Conservation (phyloP, 2,329 filamentous ascomycete species). For the Tolypocladium album region DNA sequence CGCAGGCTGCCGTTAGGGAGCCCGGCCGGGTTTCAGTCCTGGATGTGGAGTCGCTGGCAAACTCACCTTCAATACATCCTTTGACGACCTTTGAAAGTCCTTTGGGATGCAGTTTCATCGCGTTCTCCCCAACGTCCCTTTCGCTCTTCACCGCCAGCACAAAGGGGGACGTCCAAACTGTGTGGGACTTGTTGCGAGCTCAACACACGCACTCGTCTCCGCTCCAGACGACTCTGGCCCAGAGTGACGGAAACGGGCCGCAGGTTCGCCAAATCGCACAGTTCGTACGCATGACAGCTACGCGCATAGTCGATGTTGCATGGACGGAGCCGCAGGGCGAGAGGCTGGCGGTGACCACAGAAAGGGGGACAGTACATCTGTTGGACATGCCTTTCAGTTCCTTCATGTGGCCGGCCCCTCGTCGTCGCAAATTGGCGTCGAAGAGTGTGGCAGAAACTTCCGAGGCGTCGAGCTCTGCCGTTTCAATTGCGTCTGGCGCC, state of each 20-base stretch:
- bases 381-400: slow-evolving; percentile 76
- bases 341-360: slow-evolving; percentile 78
- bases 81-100: slow-evolving; percentile 60
- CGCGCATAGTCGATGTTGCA: slow-evolving; percentile 78
- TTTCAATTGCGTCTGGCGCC: slow-evolving; percentile 60
- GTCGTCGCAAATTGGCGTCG: slow-evolving; percentile 33
- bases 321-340: slow-evolving; percentile 80
- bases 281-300: slow-evolving; percentile 84
- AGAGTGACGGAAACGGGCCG: slow-evolving; percentile 36
- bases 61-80: slow-evolving; percentile 45
- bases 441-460: slow-evolving; percentile 35
- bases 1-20: slow-evolving; percentile 50
- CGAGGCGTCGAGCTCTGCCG: slow-evolving; percentile 42
- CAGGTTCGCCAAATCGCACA: slow-evolving; percentile 75
- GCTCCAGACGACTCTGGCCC: slow-evolving; percentile 36
- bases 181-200: slow-evolving; percentile 67
- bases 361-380: slow-evolving; percentile 90
- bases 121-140: slow-evolving; percentile 64
- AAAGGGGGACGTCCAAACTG: slow-evolving; percentile 73
- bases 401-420: slow-evolving; percentile 77
- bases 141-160: slow-evolving; percentile 69
- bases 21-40: slow-evolving; percentile 66
- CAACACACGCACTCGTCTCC: slow-evolving; percentile 53
- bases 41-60: slow-evolving; percentile 52
- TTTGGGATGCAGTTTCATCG: slow-evolving; percentile 70